A percentile compares a stretch with the other conserved stretches of the same genome.
Conservation (phyloP, 169 alveolate species). For the Plasmodium blacklocki region DNA sequence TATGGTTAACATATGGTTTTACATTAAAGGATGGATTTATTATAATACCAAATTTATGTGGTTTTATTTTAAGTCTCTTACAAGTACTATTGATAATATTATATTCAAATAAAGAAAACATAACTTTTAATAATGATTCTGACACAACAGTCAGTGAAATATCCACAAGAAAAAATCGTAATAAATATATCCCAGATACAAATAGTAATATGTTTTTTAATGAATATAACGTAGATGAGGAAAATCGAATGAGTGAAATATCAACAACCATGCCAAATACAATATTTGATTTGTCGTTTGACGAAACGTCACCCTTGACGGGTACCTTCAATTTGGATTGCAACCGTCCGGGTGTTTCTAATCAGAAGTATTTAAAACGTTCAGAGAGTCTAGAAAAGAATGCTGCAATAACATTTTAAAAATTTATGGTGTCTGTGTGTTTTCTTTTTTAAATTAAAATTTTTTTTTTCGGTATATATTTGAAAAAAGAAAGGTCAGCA, state of each 20-base stretch:
- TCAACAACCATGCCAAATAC: conserved; percentile 9
- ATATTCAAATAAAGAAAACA: conserved; percentile 30
- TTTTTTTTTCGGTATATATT: background rate
- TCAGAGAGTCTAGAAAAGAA: background rate
- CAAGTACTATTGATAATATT: conserved; percentile 38
- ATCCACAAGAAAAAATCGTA: background rate
- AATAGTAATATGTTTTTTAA: conserved; percentile 26
- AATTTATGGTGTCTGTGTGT: background rate
- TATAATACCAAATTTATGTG: conserved; percentile 82
- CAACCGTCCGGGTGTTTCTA: background rate
- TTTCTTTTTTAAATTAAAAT: background rate
- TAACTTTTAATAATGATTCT: conserved; percentile 5
- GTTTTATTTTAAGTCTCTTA: conserved; percentile 63
- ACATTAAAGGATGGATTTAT: conserved; percentile 82
- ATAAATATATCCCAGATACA: conserved; percentile 14
- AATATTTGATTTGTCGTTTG: conserved; percentile 39
- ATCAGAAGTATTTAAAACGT: conserved; percentile 20
- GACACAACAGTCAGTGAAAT: background rate
- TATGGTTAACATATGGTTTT: conserved; percentile 84
- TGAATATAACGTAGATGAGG: conserved; percentile 26
- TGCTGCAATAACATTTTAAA: background rate
- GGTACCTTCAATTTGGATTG: conserved; percentile 4
- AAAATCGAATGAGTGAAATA: conserved; percentile 12
- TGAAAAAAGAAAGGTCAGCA: too few relatives aligned
- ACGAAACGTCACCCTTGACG: conserved; percentile 56